These are phyloP conservation scores for Aspergillus niger DNA, from an alignment of 2,329 filamentous ascomycete species.

Conservation along the genomic window DNA sequence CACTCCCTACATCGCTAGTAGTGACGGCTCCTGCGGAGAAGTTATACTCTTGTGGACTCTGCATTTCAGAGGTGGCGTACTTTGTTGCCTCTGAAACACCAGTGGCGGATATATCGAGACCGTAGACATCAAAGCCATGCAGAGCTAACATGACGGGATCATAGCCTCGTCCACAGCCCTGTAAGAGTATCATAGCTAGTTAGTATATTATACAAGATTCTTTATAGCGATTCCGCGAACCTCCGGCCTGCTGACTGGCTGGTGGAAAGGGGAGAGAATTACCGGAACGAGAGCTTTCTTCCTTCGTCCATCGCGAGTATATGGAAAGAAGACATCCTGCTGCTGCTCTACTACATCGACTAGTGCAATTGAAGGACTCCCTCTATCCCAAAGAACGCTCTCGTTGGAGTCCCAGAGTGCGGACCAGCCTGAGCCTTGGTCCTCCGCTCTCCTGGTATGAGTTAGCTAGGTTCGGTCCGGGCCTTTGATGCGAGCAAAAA, in stretches of 20 bases:
- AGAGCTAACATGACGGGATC: conserved; percentile 36
- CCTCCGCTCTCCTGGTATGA: background rate
- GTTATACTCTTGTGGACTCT: conserved; percentile 20
- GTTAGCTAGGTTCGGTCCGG: background rate
- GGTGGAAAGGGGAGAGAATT: background rate
- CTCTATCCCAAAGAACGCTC: conserved; percentile 35
- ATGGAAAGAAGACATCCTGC: conserved; percentile 19
- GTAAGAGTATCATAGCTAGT: background rate
- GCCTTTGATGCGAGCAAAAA: background rate
- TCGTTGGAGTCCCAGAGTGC: conserved; percentile 29
- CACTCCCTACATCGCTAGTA: background rate
- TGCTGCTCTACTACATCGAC: conserved; percentile 31
- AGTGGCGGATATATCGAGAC: conserved; percentile 33
- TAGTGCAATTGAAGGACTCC: conserved; percentile 32
- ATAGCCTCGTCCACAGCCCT: conserved; percentile 40
- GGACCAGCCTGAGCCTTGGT: conserved; percentile 16
- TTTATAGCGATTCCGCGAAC: background rate
- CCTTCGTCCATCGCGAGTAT: conserved; percentile 19
- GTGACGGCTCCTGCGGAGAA: conserved; percentile 9
- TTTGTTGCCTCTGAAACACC: conserved; percentile 24
- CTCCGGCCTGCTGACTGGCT: background rate
- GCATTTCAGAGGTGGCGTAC: conserved; percentile 25
- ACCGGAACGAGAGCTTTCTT: conserved; percentile 36
- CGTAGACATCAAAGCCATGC: conserved; percentile 35
- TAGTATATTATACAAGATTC: background rate